A percentile compares a stretch with the other conserved stretches of the same genome.
Conservation (phyloP, 2,329 filamentous ascomycete genomes). For the Claviceps pusilla region DNA sequence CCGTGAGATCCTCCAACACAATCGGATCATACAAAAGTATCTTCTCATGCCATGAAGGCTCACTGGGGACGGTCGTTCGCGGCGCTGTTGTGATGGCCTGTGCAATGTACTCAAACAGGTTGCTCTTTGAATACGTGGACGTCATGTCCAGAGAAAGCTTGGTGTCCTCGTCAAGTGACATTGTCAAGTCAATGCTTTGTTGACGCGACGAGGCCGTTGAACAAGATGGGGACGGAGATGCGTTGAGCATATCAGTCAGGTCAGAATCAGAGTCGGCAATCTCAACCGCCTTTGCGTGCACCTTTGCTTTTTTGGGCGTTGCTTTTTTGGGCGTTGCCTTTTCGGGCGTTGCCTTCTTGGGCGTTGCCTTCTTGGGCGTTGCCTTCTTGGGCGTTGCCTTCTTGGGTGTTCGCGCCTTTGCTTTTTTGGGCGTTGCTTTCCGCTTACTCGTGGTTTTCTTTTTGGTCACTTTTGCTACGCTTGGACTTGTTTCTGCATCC, state of each 20-base stretch:
- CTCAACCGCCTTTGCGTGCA: slow-evolving; percentile 20
- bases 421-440: slow-evolving; percentile 1
- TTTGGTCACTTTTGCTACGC: slow-evolving; percentile 3
- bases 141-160: slow-evolving; percentile 26
- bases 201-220: slow-evolving; percentile 29
- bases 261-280: slow-evolving; percentile 38
- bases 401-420: background rate
- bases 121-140: slow-evolving; percentile 26
- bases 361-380: too few relatives aligned
- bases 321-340: slow-evolving; percentile 1
- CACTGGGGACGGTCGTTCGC: slow-evolving; percentile 29
- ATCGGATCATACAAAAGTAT: slow-evolving; percentile 90
- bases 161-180: slow-evolving; percentile 29
- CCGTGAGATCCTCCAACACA: slow-evolving; percentile 67
- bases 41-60: slow-evolving; percentile 74
- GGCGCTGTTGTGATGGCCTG: slow-evolving; percentile 37
- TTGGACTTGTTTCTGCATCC: slow-evolving; percentile 6
- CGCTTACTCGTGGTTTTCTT: background rate
- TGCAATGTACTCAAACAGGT: slow-evolving; percentile 38
- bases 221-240: slow-evolving; percentile 22
- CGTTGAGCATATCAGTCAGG: slow-evolving; percentile 12
- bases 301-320: background rate
- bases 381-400: slow-evolving; percentile 1
- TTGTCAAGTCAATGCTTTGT: slow-evolving; percentile 24
- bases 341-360: background rate